Evolutionary conservation across 805 yeast genomes (phyloP), one percentile per base, ranked within the genome.

Genomic region (Saturnispora silvae): DNA sequence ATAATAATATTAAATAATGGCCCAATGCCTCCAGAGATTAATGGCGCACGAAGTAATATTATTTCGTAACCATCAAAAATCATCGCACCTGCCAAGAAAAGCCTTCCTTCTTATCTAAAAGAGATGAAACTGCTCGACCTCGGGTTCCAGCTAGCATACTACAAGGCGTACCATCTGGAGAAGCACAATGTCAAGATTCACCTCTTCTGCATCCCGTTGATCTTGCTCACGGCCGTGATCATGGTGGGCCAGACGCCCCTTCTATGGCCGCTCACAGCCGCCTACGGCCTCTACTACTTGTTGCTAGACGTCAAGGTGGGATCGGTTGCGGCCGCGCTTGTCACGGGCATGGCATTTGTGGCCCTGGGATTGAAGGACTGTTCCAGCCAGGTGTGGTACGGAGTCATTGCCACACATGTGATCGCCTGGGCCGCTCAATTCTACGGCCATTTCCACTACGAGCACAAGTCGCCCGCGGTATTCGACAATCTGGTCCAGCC

Each of bases 401-500:
- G 17, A 7, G 33, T 26, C 8, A 10, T 61, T n/a, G 47, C 38
- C 1, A 47, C 72, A 14, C 81, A 80, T 53, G 53, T 68, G 0
- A 26, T 61, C 2, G 62, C 81, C 8, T 89, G 98, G 97, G 50
- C 75, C 13, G 75, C 74, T 5, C 97, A 92, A 51, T 86, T 89
- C 56, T 65, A 79, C 34, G 96, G 96, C 4, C 97, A 92, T 53
- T 89, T 81, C 1, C 65, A 70, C 9, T 82, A 75, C 51, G 98
- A 89, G 53, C 68, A 67, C 42, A 66, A 84, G 29, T 81, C 86
- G 0, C 98, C 98, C 0, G 96, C 97, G 0, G 58, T 89, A 36
- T 55, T 84, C 28, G 95, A 87, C 50, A 87, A 79, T 52, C 61
- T 85, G 31, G 60, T 78, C 4, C 96, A 86, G 52, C 92, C 96